A percentile compares a stretch with the other conserved stretches of the same genome.
Evolutionary conservation across 2,329 filamentous ascomycete species (phyloP).

Genomic region (Colletotrichum higginsianum): DNA sequence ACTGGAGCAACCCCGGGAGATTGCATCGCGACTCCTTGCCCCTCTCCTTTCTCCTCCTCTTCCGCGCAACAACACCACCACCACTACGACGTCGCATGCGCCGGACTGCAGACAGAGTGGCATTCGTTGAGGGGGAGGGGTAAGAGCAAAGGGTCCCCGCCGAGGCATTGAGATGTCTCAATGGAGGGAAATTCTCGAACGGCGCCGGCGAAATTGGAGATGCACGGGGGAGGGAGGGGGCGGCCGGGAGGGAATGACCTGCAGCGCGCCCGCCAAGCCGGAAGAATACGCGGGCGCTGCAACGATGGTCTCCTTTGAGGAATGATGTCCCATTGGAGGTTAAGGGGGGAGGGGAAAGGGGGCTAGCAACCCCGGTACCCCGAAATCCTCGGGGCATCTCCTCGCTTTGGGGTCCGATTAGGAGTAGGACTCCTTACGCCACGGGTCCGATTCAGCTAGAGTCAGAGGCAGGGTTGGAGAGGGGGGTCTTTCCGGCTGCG

Average conservation of each 20-base stretch:
- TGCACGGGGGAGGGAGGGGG: neutral
- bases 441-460: neutral
- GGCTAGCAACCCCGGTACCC: neutral
- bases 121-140: slow-evolving; percentile 6
- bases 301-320: slow-evolving; percentile 1
- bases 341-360: too few species aligned
- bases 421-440: too few species aligned
- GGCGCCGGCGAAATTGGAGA: neutral
- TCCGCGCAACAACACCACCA: neutral
- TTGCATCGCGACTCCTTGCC: neutral
- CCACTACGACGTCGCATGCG: neutral
- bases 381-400: neutral
- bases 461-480: neutral
- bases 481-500: neutral
- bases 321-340: neutral
- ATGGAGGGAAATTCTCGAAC: slow-evolving; percentile 20
- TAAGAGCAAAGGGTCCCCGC: neutral
- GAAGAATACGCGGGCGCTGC: slow-evolving; percentile 9
- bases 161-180: neutral
- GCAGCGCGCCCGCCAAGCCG: slow-evolving; percentile 28
- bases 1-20: neutral
- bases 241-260: neutral
- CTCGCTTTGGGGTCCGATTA: neutral
- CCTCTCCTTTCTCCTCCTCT: neutral
- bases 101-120: neutral